Evolutionary conservation across 495 filamentous ascomycete genomes (phyloP), one percentile per base, ranked within the genome.

Genomic region (Pseudotulostoma volvatum): DNA sequence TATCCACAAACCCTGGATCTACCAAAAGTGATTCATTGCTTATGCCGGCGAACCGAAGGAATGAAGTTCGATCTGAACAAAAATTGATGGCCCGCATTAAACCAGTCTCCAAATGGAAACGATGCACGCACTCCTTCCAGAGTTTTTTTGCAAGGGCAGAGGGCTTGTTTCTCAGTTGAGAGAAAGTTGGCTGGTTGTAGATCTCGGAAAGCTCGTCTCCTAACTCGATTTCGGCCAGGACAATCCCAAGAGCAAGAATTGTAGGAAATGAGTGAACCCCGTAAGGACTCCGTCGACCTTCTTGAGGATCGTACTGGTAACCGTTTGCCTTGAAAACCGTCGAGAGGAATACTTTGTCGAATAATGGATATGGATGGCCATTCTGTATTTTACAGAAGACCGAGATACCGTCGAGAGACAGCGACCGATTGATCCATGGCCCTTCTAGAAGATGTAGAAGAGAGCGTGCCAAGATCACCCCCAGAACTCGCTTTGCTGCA

Each of bases 281-380:
- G 31, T 43, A 43, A 34, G 32, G 18, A 3, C 18, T 34, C 17
- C 17, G 16, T 38, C n/a, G n/a, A 8, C 14, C 7, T 35, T 23
- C 8, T 18, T 34, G 32, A n/a, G n/a, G n/a, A n/a, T n/a, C n/a
- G n/a, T n/a, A n/a, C n/a, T 34, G 4, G n/a, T 13, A 7, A 13
- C n/a, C n/a, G n/a, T 31, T n/a, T n/a, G 28, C 28, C 28, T 31
- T 25, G 16, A 46, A 43, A 17, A 9, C 4, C 1, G 44, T 46
- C 9, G 40, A 42, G 4, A 46, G 18, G 18, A 46, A 46, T 17
- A 46, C 20, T 18, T 46, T 46, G 31, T 43, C 40, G 32, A 46
- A 46, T 2, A 39, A 11, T 19, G 44, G 40, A 13, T 46, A 33
- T n/a, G 44, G 35, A 15, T 38, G 36, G 17, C 37, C 36, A 18